Evolutionary conservation across 305 asterid genomes (phyloP).

Genomic region (Fraxinus nigra): DNA sequence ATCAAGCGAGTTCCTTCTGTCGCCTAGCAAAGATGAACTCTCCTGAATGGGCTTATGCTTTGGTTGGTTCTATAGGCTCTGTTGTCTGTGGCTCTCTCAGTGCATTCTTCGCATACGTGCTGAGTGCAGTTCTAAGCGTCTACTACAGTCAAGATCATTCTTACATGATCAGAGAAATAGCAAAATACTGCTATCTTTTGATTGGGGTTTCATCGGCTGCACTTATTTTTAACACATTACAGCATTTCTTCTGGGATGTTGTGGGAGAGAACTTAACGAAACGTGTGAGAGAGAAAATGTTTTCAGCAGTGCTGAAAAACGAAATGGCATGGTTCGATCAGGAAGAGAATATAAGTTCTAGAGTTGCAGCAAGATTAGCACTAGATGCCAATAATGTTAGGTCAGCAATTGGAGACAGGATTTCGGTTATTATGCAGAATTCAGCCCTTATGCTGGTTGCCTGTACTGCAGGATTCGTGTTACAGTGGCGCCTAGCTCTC

Average conservation of each 20-base stretch:
- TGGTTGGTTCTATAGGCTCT: slow-evolving; percentile 87
- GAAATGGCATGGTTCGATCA: slow-evolving; percentile 98
- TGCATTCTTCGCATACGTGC: slow-evolving; percentile 90
- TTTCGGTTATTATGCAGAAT: slow-evolving; percentile 96
- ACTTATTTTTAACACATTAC: slow-evolving; percentile 86
- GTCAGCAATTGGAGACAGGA: slow-evolving; percentile 96
- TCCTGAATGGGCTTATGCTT: slow-evolving; percentile 93
- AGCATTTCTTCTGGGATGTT: slow-evolving; percentile 95
- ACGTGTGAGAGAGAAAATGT: slow-evolving; percentile 87
- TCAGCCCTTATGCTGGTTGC: slow-evolving; percentile 98
- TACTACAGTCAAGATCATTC: slow-evolving; percentile 83
- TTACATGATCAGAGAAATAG: slow-evolving; percentile 73
- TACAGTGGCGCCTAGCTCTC: slow-evolving; percentile 96
- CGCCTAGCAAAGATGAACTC: slow-evolving; percentile 98
- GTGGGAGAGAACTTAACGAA: slow-evolving; percentile 93
- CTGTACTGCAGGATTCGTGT: slow-evolving; percentile 92
- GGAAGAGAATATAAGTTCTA: slow-evolving; percentile 92
- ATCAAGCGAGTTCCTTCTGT: slow-evolving; percentile 85
- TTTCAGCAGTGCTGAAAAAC: slow-evolving; percentile 75
- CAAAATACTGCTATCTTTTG: slow-evolving; percentile 83
- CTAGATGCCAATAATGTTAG: slow-evolving; percentile 96
- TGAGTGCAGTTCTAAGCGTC: slow-evolving; percentile 94
- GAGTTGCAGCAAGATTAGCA: slow-evolving; percentile 87
- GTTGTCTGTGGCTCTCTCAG: slow-evolving; percentile 93
- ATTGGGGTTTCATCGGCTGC: slow-evolving; percentile 96